Evolutionary conservation across 2,329 filamentous ascomycete species (phyloP).

Genomic region (Acephala macrosclerotiorum): DNA sequence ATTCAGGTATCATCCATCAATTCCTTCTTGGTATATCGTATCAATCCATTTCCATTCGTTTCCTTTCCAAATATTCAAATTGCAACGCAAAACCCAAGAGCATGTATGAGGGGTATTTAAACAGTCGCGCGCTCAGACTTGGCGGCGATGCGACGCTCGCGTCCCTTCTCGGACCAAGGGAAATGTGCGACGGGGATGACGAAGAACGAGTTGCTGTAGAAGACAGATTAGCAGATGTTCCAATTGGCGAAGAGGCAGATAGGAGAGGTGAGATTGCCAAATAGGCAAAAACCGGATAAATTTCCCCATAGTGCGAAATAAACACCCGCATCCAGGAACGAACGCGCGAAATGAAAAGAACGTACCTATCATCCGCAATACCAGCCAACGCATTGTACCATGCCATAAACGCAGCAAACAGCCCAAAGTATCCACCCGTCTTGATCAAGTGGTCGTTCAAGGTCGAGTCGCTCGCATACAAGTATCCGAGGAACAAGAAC

Average conservation of each 20-base stretch:
- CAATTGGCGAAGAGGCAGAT: not conserved
- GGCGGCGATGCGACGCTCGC: slow-evolving; percentile 59
- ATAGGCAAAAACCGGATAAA: slow-evolving; percentile 13
- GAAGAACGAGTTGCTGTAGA: slow-evolving; percentile 81
- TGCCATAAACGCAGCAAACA: slow-evolving; percentile 80
- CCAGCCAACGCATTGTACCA: slow-evolving; percentile 90
- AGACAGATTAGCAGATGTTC: slow-evolving; percentile 13
- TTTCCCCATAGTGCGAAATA: slow-evolving; percentile 6
- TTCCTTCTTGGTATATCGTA: slow-evolving; percentile 1
- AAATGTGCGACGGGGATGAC: slow-evolving; percentile 92
- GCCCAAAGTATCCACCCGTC: slow-evolving; percentile 81
- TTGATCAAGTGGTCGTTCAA: slow-evolving; percentile 63
- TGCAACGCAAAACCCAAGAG: not conserved
- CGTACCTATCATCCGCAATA: slow-evolving; percentile 75
- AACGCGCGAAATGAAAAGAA: too few relatives aligned
- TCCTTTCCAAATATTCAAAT: not conserved
- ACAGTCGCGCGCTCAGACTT: slow-evolving; percentile 53
- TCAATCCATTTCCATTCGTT: not conserved
- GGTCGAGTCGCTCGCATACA: slow-evolving; percentile 38
- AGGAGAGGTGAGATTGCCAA: not conserved
- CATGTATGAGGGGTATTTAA: slow-evolving; percentile 28
- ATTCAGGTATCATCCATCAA: not conserved
- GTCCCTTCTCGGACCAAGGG: slow-evolving; percentile 87
- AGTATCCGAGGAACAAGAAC: slow-evolving; percentile 55
- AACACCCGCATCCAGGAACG: too few relatives aligned